These are phyloP conservation scores for Cutaneotrichosporon mucoides DNA, from an alignment of 1,284 basidiomycete genomes.

Conservation along the genomic window DNA sequence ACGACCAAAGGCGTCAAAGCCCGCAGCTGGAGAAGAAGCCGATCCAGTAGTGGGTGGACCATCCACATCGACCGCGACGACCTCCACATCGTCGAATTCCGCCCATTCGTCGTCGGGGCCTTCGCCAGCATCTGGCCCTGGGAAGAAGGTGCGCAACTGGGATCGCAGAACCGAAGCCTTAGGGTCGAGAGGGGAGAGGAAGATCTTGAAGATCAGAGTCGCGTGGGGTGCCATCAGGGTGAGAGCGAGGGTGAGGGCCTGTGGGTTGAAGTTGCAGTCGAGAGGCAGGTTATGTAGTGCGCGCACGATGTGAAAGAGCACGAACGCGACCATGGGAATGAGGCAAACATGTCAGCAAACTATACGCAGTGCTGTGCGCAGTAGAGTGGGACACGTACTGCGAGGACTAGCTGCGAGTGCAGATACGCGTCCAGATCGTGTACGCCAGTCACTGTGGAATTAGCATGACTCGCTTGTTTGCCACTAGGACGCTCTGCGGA, in stretches of 20 bases:
- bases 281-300: no score
- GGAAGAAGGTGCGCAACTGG: conserved; percentile 52
- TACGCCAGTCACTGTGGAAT: conserved; percentile 54
- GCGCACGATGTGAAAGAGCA: no score
- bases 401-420: conserved; percentile 56
- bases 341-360: not conserved
- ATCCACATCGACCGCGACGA: conserved; percentile 21
- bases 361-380: not conserved
- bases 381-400: conserved; percentile 38
- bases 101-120: conserved; percentile 3
- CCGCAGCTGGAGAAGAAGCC: conserved; percentile 4
- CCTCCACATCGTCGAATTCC: conserved; percentile 9
- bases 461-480: not conserved
- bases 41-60: not conserved
- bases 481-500: no score
- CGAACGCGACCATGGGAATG: not conserved
- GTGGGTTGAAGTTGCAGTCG: not conserved
- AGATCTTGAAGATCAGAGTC: conserved; percentile 58
- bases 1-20: conserved; percentile 37
- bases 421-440: conserved; percentile 58
- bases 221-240: conserved; percentile 54
- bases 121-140: conserved; percentile 28
- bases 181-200: conserved; percentile 51
- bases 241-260: conserved; percentile 56
- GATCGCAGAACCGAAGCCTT: conserved; percentile 51